Percentiles rank a stretch among this genome's conserved stretches.
These are phyloP conservation scores for Trichaptum fuscoviolaceum DNA, from an alignment of 768 basidiomycete genomes.

Conservation along the genomic window DNA sequence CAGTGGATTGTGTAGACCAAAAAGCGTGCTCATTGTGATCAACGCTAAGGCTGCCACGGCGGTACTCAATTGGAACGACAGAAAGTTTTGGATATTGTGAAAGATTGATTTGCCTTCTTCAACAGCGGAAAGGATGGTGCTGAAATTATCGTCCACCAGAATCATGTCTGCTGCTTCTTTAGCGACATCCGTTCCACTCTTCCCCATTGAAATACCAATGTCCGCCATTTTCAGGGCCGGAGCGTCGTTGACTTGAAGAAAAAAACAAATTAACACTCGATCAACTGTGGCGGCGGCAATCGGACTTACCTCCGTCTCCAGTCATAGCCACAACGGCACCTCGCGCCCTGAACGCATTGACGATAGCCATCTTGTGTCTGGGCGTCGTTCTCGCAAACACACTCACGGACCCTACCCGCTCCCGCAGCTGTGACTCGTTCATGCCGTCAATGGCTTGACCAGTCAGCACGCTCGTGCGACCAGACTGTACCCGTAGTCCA, in stretches of 20 bases:
- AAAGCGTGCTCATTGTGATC: constrained; percentile 89
- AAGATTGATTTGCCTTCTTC: constrained; percentile 99
- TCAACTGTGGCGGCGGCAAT: background rate
- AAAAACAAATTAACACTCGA: constrained; percentile 7
- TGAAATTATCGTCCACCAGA: constrained; percentile 95
- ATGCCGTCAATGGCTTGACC: constrained; percentile 84
- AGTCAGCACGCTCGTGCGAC: constrained; percentile 47
- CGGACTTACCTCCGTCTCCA: constrained; percentile 78
- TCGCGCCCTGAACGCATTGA: constrained; percentile 86
- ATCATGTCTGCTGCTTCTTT: constrained; percentile 98
- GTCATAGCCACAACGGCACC: constrained; percentile 97
- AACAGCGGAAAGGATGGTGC: constrained; percentile 88
- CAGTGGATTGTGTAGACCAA: constrained; percentile 85
- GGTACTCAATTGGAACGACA: constrained; percentile 94
- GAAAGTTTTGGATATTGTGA: constrained; percentile 98
- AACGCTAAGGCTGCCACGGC: constrained; percentile 95
- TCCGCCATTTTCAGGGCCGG: constrained; percentile 97
- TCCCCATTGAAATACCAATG: constrained; percentile 97
- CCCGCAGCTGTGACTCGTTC: constrained; percentile 73
- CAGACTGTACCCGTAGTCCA: constrained; percentile 63
- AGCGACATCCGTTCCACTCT: constrained; percentile 96
- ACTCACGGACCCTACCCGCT: constrained; percentile 72
- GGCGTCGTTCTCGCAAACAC: constrained; percentile 97
- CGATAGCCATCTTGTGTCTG: constrained; percentile 95
- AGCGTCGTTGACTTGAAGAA: constrained; percentile 77